Conservation (phyloP, 306 rosid genomes). For the Sophora flavescens region DNA sequence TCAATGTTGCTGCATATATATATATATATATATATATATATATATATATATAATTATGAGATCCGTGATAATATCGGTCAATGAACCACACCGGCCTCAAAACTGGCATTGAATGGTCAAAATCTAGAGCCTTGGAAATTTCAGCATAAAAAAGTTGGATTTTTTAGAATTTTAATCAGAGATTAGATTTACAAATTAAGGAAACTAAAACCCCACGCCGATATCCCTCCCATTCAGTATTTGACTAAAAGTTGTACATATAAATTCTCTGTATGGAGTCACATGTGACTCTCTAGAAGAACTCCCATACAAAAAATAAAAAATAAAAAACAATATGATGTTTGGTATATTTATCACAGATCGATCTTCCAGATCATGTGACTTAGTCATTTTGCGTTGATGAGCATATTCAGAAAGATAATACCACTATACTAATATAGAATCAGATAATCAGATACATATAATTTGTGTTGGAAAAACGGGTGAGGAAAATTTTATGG, state of each 20-base stretch:
- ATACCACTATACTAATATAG: not conserved
- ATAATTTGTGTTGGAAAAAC: not conserved
- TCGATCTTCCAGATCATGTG: conserved; percentile 46
- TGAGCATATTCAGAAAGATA: not conserved
- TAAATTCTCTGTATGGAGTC: not conserved
- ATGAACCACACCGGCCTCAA: conserved; percentile 46
- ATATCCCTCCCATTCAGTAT: too few species aligned
- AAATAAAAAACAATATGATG: conserved; percentile 1
- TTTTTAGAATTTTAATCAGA: conserved; percentile 6
- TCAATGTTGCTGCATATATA: too few species aligned
- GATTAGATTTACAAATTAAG: too few species aligned
- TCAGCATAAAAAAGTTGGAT: conserved; percentile 41
- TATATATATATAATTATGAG: too few species aligned
- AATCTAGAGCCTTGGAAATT: conserved; percentile 51
- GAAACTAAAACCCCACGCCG: too few species aligned
- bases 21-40: too few species aligned
- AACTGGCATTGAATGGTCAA: conserved; percentile 63
- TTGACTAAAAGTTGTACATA: too few species aligned
- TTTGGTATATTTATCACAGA: not conserved
- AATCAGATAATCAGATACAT: not conserved
- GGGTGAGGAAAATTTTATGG: not conserved
- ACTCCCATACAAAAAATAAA: not conserved
- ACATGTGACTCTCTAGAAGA: conserved; percentile 23
- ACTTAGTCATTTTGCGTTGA: conserved; percentile 41
- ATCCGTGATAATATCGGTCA: conserved; percentile 48